Evolutionary conservation across 306 rosid genomes (phyloP).

Genomic region (Vigna unguiculata): DNA sequence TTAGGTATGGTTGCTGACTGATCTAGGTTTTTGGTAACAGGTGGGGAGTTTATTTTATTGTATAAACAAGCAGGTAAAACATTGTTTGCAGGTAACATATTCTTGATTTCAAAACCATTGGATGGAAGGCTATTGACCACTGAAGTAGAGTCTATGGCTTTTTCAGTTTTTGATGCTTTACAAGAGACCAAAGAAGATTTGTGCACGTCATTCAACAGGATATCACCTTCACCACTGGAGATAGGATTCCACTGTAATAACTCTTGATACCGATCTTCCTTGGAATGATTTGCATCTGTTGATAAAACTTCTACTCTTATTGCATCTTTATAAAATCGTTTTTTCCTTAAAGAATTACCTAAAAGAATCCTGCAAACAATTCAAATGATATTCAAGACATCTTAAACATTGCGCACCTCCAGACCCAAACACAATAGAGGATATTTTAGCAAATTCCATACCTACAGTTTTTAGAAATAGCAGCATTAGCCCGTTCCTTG

Average conservation of each 20-base stretch:
- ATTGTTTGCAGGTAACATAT: constrained; percentile 55
- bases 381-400: constrained; percentile 22
- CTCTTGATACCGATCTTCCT: constrained; percentile 61
- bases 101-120: constrained; percentile 69
- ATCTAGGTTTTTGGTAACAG: constrained; percentile 41
- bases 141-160: constrained; percentile 73
- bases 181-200: constrained; percentile 60
- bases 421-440: constrained; percentile 27
- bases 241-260: constrained; percentile 79
- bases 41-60: constrained; percentile 28
- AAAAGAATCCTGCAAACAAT: constrained; percentile 69
- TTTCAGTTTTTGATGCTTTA: constrained; percentile 59
- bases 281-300: constrained; percentile 53
- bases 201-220: constrained; percentile 70
- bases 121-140: constrained; percentile 62
- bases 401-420: constrained; percentile 2
- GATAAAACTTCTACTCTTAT: constrained; percentile 71
- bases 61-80: constrained; percentile 40
- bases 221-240: constrained; percentile 89
- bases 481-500: constrained; percentile 78
- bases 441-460: constrained; percentile 45
- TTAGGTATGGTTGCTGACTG: constrained; percentile 42
- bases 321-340: constrained; percentile 72
- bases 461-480: constrained; percentile 90
- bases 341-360: constrained; percentile 78